A percentile compares a stretch with the other conserved stretches of the same genome.
These are phyloP conservation scores for Kregervanrija delftensis DNA, from an alignment of 805 yeast genomes.

Conservation along the genomic window DNA sequence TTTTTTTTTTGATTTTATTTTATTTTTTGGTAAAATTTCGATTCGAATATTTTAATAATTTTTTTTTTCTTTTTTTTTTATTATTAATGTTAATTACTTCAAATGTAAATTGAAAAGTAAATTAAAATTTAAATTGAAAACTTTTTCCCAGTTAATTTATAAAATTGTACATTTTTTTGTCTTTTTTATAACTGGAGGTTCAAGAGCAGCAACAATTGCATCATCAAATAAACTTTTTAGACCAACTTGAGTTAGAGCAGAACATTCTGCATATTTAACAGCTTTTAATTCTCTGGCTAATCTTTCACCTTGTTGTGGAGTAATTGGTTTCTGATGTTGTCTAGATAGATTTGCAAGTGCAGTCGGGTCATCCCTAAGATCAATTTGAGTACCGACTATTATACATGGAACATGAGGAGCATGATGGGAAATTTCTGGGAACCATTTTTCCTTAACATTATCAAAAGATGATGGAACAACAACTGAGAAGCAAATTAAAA, in stretches of 20 bases:
- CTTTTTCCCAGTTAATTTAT: slow-evolving; percentile 25
- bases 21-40: not conserved
- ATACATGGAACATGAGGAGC: slow-evolving; percentile 93
- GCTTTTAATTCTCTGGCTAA: slow-evolving; percentile 92
- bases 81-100: not conserved
- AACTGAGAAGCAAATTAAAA: slow-evolving; percentile 78
- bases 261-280: slow-evolving; percentile 94
- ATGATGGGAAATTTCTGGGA: slow-evolving; percentile 82
- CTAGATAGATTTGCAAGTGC: slow-evolving; percentile 84
- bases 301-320: slow-evolving; percentile 83
- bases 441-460: slow-evolving; percentile 76
- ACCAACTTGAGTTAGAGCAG: slow-evolving; percentile 95
- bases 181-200: slow-evolving; percentile 85
- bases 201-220: slow-evolving; percentile 96
- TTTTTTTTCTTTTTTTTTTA: not conserved
- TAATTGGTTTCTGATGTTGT: slow-evolving; percentile 82
- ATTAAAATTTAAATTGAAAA: not conserved
- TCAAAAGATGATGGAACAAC: slow-evolving; percentile 74
- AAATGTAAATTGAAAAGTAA: not conserved
- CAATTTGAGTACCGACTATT: slow-evolving; percentile 95
- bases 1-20: too few species aligned
- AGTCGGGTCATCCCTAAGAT: slow-evolving; percentile 87
- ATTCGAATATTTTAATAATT: not conserved
- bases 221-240: slow-evolving; percentile 97
- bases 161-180: slow-evolving; percentile 82